phyloP scores from a whole-genome alignment of 208 protist species.

The Trypanosoma platydactyli region DNA sequence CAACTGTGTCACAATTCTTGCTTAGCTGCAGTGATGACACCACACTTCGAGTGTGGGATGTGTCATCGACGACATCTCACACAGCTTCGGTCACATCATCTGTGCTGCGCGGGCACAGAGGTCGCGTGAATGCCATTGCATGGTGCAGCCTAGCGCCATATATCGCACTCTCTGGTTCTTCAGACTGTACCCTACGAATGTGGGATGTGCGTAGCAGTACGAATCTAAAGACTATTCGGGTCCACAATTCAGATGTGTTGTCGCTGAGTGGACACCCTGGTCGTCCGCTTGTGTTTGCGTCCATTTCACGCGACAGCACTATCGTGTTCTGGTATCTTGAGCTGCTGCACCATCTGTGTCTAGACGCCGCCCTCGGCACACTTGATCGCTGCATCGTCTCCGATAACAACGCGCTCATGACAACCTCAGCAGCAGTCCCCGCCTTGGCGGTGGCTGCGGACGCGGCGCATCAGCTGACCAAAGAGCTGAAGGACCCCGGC shows the following conservation, averaged over 20 bases:
- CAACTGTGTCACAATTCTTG: slow-evolving; percentile 66
- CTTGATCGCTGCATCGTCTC: slow-evolving; percentile 54
- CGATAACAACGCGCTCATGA: slow-evolving; percentile 58
- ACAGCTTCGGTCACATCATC: slow-evolving; percentile 65
- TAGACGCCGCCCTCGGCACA: slow-evolving; percentile 72
- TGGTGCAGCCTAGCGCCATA: slow-evolving; percentile 89
- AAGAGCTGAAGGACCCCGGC: slow-evolving; percentile 49
- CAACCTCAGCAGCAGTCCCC: slow-evolving; percentile 20
- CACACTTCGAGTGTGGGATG: slow-evolving; percentile 90
- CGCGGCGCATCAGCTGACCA: slow-evolving; percentile 52
- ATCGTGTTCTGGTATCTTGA: slow-evolving; percentile 87
- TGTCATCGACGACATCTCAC: slow-evolving; percentile 61
- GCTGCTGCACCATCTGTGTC: slow-evolving; percentile 59
- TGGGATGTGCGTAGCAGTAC: slow-evolving; percentile 86
- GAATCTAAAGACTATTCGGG: slow-evolving; percentile 63
- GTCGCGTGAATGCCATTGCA: slow-evolving; percentile 64
- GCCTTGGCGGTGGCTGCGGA: slow-evolving; percentile 50
- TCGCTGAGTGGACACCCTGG: slow-evolving; percentile 74
- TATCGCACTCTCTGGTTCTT: slow-evolving; percentile 74
- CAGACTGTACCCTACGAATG: slow-evolving; percentile 83
- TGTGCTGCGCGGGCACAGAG: slow-evolving; percentile 75
- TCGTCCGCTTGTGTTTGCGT: slow-evolving; percentile 90
- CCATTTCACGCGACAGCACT: slow-evolving; percentile 84
- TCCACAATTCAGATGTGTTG: slow-evolving; percentile 89
- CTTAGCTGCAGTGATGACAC: slow-evolving; percentile 86